Conservation (phyloP, 2,329 filamentous ascomycete species). For the Botrytis galanthina region DNA sequence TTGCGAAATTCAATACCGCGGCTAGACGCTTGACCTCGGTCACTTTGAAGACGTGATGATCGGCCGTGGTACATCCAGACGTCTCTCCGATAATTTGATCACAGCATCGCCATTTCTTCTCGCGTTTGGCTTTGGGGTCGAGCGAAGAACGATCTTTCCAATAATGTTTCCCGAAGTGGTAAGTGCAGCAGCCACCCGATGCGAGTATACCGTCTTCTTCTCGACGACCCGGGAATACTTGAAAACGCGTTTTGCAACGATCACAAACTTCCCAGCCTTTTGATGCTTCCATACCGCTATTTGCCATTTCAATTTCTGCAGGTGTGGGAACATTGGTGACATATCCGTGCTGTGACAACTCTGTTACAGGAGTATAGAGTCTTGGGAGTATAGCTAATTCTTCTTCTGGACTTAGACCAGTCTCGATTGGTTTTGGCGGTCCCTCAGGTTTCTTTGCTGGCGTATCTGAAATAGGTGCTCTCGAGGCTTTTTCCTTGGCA, state of each 20-base stretch:
- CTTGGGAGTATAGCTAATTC: conserved; percentile 64
- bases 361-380: conserved; percentile 61
- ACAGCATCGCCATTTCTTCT: conserved; percentile 75
- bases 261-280: conserved; percentile 86
- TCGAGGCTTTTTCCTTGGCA: conserved; percentile 36
- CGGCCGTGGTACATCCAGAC: conserved; percentile 67
- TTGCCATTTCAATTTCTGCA: conserved; percentile 64
- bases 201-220: conserved; percentile 72
- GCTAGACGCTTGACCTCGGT: conserved; percentile 74
- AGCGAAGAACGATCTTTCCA: conserved; percentile 52
- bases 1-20: conserved; percentile 72
- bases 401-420: conserved; percentile 64
- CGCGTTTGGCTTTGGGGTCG: conserved; percentile 52
- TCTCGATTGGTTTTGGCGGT: conserved; percentile 57
- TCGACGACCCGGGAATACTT: conserved; percentile 84
- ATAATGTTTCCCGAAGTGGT: conserved; percentile 74
- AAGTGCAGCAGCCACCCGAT: conserved; percentile 72
- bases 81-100: conserved; percentile 69
- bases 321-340: conserved; percentile 65
- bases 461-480: conserved; percentile 36
- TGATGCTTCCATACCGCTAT: conserved; percentile 61
- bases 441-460: conserved; percentile 38
- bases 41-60: conserved; percentile 85
- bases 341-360: conserved; percentile 71
- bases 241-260: conserved; percentile 80